Conservation (phyloP, 1,284 basidiomycete genomes). For the Mycena sp. region DNA sequence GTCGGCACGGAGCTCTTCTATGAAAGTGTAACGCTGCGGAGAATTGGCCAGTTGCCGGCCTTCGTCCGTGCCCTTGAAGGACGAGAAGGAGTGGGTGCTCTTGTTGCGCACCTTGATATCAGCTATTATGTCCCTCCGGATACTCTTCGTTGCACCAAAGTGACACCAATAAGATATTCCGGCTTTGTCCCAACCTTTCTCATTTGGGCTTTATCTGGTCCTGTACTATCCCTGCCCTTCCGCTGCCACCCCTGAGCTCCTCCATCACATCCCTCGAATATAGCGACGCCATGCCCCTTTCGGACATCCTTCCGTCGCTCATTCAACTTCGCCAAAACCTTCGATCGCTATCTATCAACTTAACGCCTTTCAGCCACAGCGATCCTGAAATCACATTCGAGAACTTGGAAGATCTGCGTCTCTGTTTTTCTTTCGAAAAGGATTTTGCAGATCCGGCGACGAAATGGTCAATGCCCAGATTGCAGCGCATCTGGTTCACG, state of each 20-base stretch:
- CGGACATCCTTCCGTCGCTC: slow-evolving; percentile 5
- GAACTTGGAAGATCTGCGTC: not conserved
- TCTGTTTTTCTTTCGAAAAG: not conserved
- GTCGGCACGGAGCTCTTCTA: slow-evolving; percentile 13
- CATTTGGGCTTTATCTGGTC: not conserved
- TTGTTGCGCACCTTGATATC: slow-evolving; percentile 3
- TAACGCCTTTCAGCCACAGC: not conserved
- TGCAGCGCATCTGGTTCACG: not conserved
- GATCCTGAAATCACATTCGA: not conserved
- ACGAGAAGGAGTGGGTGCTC: not conserved
- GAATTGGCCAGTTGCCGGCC: slow-evolving; percentile 9
- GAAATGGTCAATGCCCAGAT: not conserved
- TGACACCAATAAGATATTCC: not conserved
- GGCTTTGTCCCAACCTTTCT: slow-evolving; percentile 7
- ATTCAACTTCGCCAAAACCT: not conserved
- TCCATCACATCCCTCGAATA: slow-evolving; percentile 9
- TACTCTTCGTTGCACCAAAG: not conserved
- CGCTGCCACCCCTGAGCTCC: not conserved
- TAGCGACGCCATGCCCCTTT: not conserved
- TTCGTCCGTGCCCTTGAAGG: slow-evolving; percentile 1
- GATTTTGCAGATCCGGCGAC: not conserved
- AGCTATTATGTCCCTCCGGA: slow-evolving; percentile 9
- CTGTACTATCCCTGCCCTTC: not conserved
- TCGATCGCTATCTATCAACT: not conserved
- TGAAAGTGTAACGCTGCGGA: not conserved